These are phyloP conservation scores for Pelargonium cotyledonis DNA, from an alignment of 441 rosid genomes.

Conservation along the genomic window DNA sequence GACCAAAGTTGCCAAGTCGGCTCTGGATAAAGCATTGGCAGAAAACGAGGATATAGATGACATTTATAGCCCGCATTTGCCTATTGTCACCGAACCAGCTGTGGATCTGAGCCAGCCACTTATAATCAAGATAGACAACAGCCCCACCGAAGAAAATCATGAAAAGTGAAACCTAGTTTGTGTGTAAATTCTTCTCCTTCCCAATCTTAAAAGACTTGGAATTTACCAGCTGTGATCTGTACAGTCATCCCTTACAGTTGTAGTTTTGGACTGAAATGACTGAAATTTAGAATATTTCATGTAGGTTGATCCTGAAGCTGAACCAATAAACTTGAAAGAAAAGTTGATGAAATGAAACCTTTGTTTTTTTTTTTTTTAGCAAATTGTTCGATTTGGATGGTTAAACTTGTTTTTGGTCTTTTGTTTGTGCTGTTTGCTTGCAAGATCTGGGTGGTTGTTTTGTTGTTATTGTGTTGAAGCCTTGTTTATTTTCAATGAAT, in stretches of 20 bases:
- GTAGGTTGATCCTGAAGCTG: too few relatives aligned
- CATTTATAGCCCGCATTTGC: slow-evolving; percentile 38
- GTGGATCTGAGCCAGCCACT: slow-evolving; percentile 61
- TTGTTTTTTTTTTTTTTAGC: background rate
- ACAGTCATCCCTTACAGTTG: background rate
- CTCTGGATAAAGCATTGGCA: slow-evolving; percentile 82
- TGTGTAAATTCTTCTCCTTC: slow-evolving; percentile 35
- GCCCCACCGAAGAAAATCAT: slow-evolving; percentile 29
- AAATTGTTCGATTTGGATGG: too few relatives aligned
- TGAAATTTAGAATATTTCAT: background rate
- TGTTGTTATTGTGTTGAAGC: too few relatives aligned
- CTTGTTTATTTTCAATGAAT: too few relatives aligned
- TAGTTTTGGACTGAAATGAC: background rate
- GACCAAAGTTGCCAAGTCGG: slow-evolving; percentile 84
- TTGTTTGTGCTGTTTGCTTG: too few relatives aligned
- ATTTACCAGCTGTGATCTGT: background rate
- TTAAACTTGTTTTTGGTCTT: too few relatives aligned
- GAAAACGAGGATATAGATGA: slow-evolving; percentile 63
- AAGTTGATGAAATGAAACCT: background rate
- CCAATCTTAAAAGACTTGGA: slow-evolving; percentile 13
- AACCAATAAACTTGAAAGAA: background rate
- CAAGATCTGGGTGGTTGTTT: too few relatives aligned
- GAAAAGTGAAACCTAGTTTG: slow-evolving; percentile 26
- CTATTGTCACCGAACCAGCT: slow-evolving; percentile 32
- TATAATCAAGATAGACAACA: slow-evolving; percentile 63